Evolutionary conservation across 257 asterid species (phyloP), one percentile per base, ranked within the genome.

Genomic region (Lithospermum erythrorhizon): DNA sequence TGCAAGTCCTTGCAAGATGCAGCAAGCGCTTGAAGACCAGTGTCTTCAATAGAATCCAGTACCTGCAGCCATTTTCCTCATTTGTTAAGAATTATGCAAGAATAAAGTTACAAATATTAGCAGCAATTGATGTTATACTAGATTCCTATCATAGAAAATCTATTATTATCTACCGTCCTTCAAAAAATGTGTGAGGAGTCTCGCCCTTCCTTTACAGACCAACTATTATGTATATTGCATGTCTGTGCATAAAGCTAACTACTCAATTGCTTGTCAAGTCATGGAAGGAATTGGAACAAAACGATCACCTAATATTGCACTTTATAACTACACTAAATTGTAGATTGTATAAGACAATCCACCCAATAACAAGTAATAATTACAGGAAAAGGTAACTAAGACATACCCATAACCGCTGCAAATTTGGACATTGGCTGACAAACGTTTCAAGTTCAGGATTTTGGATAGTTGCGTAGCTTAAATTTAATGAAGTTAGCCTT

Each of bases 341-440:
- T 49, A 15, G 55, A 20, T 49, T 6, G 18, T 13, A 19, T 16
- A 49, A 10, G 18, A 20, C 21, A 16, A 49, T 49, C 55, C 18
- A 15, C 6, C 4, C 18, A 20, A 41, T 49, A 20, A 21, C 16
- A 48, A 32, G 11, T 23, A 35, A 18, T 35, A 20, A 21, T 57
- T 11, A 5, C 10, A 35, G 3, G 21, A 47, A 6, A 19, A 48
- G 0, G 6, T 18, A 52, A 58, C 13, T 5, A 27, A 1, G 35
- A 55, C 83, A 41, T 89, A 91, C 98, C 98, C 94, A 91, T 53
- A 91, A 72, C 0, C 90, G 78, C 76, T 83, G 95, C 72, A 93
- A 72, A 70, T 81, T 81, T 23, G 65, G 82, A 70, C 99, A 93
- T 54, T 77, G 89, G 71, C 75, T 64, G 59, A 93, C 63, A 61